A percentile compares a stretch with the other conserved stretches of the same genome.
These are phyloP conservation scores for Iris macrosiphon DNA, from an alignment of 106 monocot species.

Conservation along the genomic window DNA sequence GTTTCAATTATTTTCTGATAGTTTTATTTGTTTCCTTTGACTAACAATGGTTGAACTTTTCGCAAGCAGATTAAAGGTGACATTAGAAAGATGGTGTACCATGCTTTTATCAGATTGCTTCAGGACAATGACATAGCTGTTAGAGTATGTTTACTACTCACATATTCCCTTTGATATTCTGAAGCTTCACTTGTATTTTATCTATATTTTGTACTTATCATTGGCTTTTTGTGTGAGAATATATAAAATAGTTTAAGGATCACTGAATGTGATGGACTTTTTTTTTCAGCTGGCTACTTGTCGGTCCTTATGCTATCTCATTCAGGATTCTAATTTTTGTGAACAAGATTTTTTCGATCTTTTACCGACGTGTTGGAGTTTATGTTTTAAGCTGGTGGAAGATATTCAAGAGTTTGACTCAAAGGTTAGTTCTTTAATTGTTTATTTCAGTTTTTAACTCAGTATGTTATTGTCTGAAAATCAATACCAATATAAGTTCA, in stretches of 20 bases:
- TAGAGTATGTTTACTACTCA: constrained; percentile 36
- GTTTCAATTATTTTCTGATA: too few relatives aligned
- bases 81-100: constrained; percentile 65
- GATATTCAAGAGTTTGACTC: constrained; percentile 96
- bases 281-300: constrained; percentile 33
- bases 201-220: too few relatives aligned
- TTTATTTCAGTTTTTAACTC: too few relatives aligned
- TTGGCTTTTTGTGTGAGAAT: too few relatives aligned
- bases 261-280: background rate
- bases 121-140: background rate
- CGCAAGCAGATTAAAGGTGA: constrained; percentile 79
- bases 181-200: background rate
- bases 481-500: too few relatives aligned
- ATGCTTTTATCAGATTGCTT: constrained; percentile 29
- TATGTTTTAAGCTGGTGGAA: background rate
- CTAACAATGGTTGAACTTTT: too few relatives aligned
- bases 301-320: background rate
- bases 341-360: constrained; percentile 42
- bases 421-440: constrained; percentile 62
- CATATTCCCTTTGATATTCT: background rate
- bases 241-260: too few relatives aligned
- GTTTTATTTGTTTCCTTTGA: too few relatives aligned
- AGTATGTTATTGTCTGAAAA: too few relatives aligned
- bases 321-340: constrained; percentile 81
- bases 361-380: too few relatives aligned